Conservation (phyloP, 2,329 filamentous ascomycete genomes). For the Scolecobasidium constrictum region DNA sequence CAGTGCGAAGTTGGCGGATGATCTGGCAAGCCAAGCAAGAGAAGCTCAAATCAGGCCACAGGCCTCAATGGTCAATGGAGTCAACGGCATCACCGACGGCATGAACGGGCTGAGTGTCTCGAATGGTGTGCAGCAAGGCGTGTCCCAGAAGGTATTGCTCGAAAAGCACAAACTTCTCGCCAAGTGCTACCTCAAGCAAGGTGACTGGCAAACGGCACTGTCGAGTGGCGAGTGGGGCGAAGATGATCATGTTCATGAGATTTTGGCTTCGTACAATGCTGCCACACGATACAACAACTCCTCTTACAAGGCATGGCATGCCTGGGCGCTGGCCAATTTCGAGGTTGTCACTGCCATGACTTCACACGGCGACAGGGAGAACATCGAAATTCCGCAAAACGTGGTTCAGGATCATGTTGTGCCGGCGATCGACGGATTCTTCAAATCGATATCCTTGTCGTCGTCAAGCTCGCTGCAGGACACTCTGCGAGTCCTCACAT, state of each 20-base stretch:
- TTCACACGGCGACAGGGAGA: slow-evolving; percentile 51
- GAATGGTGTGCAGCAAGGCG: background rate
- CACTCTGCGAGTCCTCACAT: slow-evolving; percentile 77
- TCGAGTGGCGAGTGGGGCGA: slow-evolving; percentile 85
- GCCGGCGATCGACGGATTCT: slow-evolving; percentile 90
- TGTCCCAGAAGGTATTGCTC: slow-evolving; percentile 22
- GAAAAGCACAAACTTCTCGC: slow-evolving; percentile 65
- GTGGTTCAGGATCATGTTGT: slow-evolving; percentile 81
- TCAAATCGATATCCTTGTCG: slow-evolving; percentile 90
- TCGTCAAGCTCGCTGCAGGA: slow-evolving; percentile 90
- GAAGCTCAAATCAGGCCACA: slow-evolving; percentile 11
- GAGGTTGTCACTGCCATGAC: slow-evolving; percentile 84
- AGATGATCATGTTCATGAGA: slow-evolving; percentile 69
- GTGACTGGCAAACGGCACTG: slow-evolving; percentile 85
- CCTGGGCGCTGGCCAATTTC: slow-evolving; percentile 96
- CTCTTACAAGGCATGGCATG: slow-evolving; percentile 99
- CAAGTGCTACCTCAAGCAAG: slow-evolving; percentile 91
- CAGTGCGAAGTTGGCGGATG: slow-evolving; percentile 47
- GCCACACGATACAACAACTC: slow-evolving; percentile 89
- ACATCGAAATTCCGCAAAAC: slow-evolving; percentile 48
- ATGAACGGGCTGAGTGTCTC: slow-evolving; percentile 31
- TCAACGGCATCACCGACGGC: slow-evolving; percentile 27
- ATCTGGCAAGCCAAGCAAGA: slow-evolving; percentile 35
- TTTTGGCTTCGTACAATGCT: slow-evolving; percentile 79
- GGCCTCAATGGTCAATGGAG: slow-evolving; percentile 24